Evolutionary conservation across 371 early-diverging fungal species (phyloP).

Genomic region (Lichtheimia ornata): DNA sequence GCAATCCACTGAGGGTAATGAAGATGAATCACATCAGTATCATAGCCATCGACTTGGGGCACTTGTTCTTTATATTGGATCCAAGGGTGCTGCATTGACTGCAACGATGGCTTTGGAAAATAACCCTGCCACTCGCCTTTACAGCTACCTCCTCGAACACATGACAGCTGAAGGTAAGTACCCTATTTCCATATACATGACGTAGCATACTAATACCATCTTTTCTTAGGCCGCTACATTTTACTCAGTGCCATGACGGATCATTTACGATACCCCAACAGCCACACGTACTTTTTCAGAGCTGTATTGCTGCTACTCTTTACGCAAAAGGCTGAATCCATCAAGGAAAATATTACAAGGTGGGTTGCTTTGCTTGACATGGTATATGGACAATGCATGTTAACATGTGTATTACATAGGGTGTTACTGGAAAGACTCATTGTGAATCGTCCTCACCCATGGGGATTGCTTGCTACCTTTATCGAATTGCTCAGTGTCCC

Average conservation of each 20-base stretch:
- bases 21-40: not conserved
- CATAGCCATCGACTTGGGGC: constrained; percentile 8
- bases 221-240: constrained; percentile 81
- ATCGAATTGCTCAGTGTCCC: constrained; percentile 92
- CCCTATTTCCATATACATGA: too few relatives aligned
- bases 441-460: constrained; percentile 97
- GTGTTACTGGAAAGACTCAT: constrained; percentile 93
- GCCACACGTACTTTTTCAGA: constrained; percentile 92
- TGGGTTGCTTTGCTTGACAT: constrained; percentile 39
- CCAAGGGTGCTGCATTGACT: constrained; percentile 1
- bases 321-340: constrained; percentile 68
- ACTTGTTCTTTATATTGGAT: constrained; percentile 27
- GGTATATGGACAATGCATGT: not conserved
- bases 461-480: constrained; percentile 95
- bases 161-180: constrained; percentile 12
- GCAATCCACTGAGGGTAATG: not conserved
- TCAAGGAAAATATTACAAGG: constrained; percentile 92
- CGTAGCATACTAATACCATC: too few relatives aligned
- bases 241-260: constrained; percentile 90
- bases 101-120: constrained; percentile 12
- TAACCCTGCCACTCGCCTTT: constrained; percentile 25
- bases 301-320: constrained; percentile 78
- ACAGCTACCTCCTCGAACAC: constrained; percentile 25
- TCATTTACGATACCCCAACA: constrained; percentile 95
- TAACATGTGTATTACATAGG: too few relatives aligned